These are phyloP conservation scores for Auxenochlorella protothecoides DNA, from an alignment of 139 green algal species.

Conservation along the genomic window DNA sequence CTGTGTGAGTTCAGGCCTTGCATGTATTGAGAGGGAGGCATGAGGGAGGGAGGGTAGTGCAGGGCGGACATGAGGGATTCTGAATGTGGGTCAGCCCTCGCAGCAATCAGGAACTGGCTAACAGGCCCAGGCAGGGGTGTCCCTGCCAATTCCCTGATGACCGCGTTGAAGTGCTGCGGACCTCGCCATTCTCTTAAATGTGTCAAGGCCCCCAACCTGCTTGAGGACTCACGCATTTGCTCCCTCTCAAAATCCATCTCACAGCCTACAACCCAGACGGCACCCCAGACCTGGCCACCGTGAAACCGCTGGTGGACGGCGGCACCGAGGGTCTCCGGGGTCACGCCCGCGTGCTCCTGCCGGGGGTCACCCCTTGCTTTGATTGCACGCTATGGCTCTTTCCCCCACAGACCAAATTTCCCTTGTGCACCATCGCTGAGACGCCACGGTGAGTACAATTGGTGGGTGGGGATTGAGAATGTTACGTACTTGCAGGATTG, in stretches of 20 bases:
- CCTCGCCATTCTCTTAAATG: too few relatives aligned
- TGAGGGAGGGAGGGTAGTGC: neutral
- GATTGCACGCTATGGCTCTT: slow-evolving; percentile 99
- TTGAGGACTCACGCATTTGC: neutral
- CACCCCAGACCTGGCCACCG: slow-evolving; percentile 55
- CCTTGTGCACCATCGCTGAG: slow-evolving; percentile 94
- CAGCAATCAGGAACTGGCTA: neutral
- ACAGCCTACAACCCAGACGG: slow-evolving; percentile 84
- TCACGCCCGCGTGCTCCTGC: slow-evolving; percentile 91
- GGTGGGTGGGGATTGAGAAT: too few relatives aligned
- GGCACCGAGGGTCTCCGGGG: slow-evolving; percentile 99
- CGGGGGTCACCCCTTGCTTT: slow-evolving; percentile 95
- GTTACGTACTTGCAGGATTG: too few relatives aligned
- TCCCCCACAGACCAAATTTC: slow-evolving; percentile 92
- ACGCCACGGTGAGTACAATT: slow-evolving; percentile 52
- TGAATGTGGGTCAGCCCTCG: neutral
- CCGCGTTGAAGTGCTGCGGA: too few relatives aligned
- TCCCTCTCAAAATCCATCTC: too few relatives aligned
- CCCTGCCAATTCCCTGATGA: too few relatives aligned
- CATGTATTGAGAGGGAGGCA: neutral
- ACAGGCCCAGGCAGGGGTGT: too few relatives aligned
- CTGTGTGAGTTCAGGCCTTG: slow-evolving; percentile 49
- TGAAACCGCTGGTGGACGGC: slow-evolving; percentile 96
- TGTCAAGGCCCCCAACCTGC: neutral
- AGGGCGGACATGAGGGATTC: too few relatives aligned